Evolutionary conservation across 2,329 filamentous ascomycete genomes (phyloP), one percentile per base, ranked within the genome.

Genomic region (Cytospora piceicola): DNA sequence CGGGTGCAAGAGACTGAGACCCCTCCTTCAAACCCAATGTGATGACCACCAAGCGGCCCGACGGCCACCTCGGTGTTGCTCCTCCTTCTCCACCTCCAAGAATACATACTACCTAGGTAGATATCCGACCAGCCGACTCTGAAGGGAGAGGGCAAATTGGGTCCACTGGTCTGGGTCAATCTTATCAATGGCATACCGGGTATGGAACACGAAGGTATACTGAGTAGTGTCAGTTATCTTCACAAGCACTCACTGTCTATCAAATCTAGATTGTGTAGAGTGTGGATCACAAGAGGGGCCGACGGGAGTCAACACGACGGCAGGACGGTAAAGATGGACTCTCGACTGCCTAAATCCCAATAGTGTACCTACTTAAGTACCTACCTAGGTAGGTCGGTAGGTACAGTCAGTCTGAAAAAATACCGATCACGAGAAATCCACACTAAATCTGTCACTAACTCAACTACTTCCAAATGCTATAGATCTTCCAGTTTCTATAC

Each of bases 1-100:
- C 60, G 42, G 46, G 49, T 58, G 64, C 63, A 32, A 58, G 59
- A 66, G 59, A 32, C 53, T 63, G 64, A 66, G 64, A 66, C 64
- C 64, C 46, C 11, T 49, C n/a, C 46, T 49, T 49, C 46, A 49
- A 24, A 12, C 46, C 46, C 46, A 49, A 24, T 49, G 46, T 49
- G 24, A 12, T 49, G 42, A 20, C 58, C 39, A 34, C 39, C 42
- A 59, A 17, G 34, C 12, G 34, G 12, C 34, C 34, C 15, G 34
- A 36, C 14, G 12, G 34, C 34, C 34, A 36, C 34, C 34, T 2
- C 20, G 22, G 6, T 20, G 5, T 42, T 42, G 39, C 39, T n/a
- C 39, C 20, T 42, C 39, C 39, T 42, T 42, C 39, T 15, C 15
- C 15, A 4, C 39, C 51, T 55, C 59, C 27, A 29, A 62, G 52